Evolutionary conservation across 352 stramenopile species (phyloP).

Genomic region (Phytophthora sansomeana): DNA sequence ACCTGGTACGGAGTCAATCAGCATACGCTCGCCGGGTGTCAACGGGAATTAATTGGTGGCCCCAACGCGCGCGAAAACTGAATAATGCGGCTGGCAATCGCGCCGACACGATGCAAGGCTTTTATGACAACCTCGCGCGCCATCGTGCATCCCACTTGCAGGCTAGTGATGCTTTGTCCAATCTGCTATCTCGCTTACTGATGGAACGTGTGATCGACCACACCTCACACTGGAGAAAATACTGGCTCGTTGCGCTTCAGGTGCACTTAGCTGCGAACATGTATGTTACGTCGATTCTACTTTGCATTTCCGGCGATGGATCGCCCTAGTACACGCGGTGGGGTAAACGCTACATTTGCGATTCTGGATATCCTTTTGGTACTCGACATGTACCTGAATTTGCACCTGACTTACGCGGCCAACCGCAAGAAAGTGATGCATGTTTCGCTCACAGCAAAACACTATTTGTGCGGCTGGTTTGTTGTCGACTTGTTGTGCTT

Average conservation of each 20-base stretch:
- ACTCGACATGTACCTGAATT: conserved; percentile 58
- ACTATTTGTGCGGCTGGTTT: conserved; percentile 39
- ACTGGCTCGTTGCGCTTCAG: conserved; percentile 56
- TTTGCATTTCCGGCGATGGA: conserved; percentile 50
- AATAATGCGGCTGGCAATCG: conserved; percentile 1
- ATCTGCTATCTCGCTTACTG: no score
- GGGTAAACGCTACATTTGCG: conserved; percentile 29
- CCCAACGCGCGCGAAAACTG: conserved; percentile 5
- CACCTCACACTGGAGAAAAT: neutral
- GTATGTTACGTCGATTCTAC: conserved; percentile 45
- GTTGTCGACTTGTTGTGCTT: conserved; percentile 48
- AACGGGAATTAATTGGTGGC: conserved; percentile 21
- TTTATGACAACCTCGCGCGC: conserved; percentile 49
- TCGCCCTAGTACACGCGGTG: conserved; percentile 6
- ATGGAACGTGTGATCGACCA: no score
- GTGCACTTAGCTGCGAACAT: conserved; percentile 51
- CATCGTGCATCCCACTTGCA: neutral
- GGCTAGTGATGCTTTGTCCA: no score
- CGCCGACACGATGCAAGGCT: conserved; percentile 39
- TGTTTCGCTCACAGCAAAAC: conserved; percentile 30
- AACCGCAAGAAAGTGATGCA: conserved; percentile 39
- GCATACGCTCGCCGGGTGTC: conserved; percentile 44
- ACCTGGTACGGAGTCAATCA: conserved; percentile 62
- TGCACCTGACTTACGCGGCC: conserved; percentile 44
- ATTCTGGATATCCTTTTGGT: conserved; percentile 47